Evolutionary conservation across 1,139 yeast species (phyloP).

Genomic region (Geotrichum aggregatum): DNA sequence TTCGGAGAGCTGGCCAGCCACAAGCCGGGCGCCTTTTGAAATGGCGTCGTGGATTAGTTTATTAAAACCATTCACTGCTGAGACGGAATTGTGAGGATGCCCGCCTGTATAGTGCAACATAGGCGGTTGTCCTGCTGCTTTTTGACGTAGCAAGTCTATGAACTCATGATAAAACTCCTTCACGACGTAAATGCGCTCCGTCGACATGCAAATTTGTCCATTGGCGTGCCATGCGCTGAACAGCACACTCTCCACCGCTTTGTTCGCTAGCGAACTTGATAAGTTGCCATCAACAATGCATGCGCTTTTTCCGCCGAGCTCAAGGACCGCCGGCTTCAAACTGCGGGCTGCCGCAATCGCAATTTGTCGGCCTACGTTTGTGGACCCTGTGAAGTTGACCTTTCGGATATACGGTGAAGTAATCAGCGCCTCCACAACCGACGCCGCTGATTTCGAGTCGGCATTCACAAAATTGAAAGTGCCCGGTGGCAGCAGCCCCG

Average conservation of each 20-base stretch:
- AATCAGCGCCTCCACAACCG: conserved; percentile 47
- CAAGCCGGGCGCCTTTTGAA: conserved; percentile 42
- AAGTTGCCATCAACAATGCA: conserved; percentile 67
- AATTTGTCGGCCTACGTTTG: conserved; percentile 57
- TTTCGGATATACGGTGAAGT: conserved; percentile 55
- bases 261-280: not conserved
- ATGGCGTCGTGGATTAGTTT: conserved; percentile 44
- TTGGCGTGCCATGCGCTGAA: conserved; percentile 77
- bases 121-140: not conserved
- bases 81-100: conserved; percentile 36
- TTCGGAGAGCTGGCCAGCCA: conserved; percentile 29
- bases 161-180: conserved; percentile 57
- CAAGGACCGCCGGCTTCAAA: conserved; percentile 72
- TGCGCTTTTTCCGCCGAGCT: conserved; percentile 90
- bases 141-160: conserved; percentile 38
- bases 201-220: conserved; percentile 86
- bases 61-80: conserved; percentile 34
- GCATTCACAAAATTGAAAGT: conserved; percentile 62
- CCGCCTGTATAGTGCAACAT: not conserved
- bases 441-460: conserved; percentile 52
- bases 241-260: conserved; percentile 46
- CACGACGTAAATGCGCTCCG: conserved; percentile 69
- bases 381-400: conserved; percentile 63
- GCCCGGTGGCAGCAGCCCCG: conserved; percentile 66
- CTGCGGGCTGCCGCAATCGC: conserved; percentile 58